A percentile compares a stretch with the other conserved stretches of the same genome.
phyloP scores from a whole-genome alignment of 2,329 filamentous ascomycete species.

The Diplodia intermedia region DNA sequence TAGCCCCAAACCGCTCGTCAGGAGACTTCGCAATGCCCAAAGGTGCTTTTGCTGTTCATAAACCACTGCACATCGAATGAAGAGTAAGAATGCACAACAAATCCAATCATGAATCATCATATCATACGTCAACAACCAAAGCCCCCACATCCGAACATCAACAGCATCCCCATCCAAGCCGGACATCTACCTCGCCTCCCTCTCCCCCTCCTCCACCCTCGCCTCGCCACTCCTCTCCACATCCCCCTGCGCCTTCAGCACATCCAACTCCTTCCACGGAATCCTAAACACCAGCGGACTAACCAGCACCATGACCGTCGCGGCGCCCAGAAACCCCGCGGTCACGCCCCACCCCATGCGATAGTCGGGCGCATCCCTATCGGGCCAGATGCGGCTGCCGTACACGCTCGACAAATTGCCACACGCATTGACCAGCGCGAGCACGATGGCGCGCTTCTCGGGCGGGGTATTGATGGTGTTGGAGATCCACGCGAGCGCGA shows the following conservation, averaged over 20 bases:
- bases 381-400: slow-evolving; percentile 56
- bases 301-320: slow-evolving; percentile 55
- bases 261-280: slow-evolving; percentile 16
- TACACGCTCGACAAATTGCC: slow-evolving; percentile 28
- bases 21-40: too few species aligned
- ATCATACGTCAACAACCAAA: background rate
- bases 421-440: slow-evolving; percentile 57
- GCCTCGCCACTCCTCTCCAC: background rate
- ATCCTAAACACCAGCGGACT: slow-evolving; percentile 28
- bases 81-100: background rate
- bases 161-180: background rate
- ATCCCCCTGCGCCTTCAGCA: background rate
- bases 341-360: slow-evolving; percentile 60
- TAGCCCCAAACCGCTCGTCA: too few species aligned
- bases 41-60: too few species aligned
- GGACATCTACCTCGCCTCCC: slow-evolving; percentile 7
- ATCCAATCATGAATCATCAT: slow-evolving; percentile 18
- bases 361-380: slow-evolving; percentile 57
- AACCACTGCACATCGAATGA: too few species aligned
- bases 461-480: slow-evolving; percentile 64
- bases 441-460: slow-evolving; percentile 63
- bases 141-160: background rate
- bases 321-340: slow-evolving; percentile 55
- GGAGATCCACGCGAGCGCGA: slow-evolving; percentile 65
- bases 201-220: slow-evolving; percentile 4